Conservation (phyloP, 805 yeast species). For the Ascoidea asiatica region DNA sequence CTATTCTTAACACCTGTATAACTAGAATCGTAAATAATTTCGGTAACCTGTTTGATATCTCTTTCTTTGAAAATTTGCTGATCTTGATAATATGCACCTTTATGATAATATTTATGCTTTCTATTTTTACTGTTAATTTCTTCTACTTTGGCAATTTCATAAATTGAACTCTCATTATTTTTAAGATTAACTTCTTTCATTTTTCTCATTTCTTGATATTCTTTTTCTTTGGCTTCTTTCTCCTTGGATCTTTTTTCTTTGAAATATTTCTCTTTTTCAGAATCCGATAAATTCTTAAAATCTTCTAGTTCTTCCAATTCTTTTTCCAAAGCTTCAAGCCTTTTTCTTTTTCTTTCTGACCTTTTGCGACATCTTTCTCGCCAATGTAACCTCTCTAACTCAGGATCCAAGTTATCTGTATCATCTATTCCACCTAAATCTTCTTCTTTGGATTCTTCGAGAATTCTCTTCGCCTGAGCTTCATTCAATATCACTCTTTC, state of each 20-base stretch:
- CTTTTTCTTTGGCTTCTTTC: background rate
- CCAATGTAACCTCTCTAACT: background rate
- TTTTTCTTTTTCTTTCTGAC: background rate
- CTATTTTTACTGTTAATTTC: too few species aligned
- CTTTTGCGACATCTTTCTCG: background rate
- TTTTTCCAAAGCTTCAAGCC: background rate
- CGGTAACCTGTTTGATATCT: conserved; percentile 11
- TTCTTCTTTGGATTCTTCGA: conserved; percentile 6
- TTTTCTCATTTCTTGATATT: background rate
- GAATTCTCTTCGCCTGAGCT: conserved; percentile 1
- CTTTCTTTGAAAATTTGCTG: conserved; percentile 19
- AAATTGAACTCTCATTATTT: background rate
- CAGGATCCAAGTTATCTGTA: background rate
- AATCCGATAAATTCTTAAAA: background rate
- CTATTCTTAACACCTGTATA: conserved; percentile 17
- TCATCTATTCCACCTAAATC: conserved; percentile 4
- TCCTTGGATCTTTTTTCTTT: too few species aligned
- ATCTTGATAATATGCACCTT: conserved; percentile 21
- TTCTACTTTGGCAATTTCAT: too few species aligned
- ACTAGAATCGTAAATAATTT: conserved; percentile 16
- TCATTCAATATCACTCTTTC: conserved; percentile 16
- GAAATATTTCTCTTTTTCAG: background rate
- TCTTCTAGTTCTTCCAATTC: background rate
- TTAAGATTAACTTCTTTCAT: too few species aligned
- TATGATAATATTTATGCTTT: conserved; percentile 17